Base-by-base conservation (phyloP, 2,329 filamentous ascomycete genomes). In the Coniochaeta hoffmannii region DNA sequence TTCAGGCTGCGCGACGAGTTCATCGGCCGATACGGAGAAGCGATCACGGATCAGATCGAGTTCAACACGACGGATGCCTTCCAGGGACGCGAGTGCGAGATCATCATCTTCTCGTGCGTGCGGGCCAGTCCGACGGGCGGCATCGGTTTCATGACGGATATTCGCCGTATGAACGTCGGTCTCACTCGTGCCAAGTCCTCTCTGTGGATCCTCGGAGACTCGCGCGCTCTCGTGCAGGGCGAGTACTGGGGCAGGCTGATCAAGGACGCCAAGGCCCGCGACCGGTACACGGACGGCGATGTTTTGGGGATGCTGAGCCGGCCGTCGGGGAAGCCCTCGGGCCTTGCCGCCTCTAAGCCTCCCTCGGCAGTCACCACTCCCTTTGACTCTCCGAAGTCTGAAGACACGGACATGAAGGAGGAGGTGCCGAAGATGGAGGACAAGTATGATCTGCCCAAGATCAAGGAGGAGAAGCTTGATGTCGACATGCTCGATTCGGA, bases 61-160 rank as follows among this genome's bases (percentile, higher is more conserved):
- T 99, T 99, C 80, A 99, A 99, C 70, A 99, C 94, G 0, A 99
- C 94, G 0, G 94, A 99, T 73, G 95, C 94, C 17, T 99, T 97
- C 70, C 94, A 99, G 70, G 94, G 94, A 59, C 86, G 95, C 62
- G 94, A 99, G 71, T 94, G 91, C 65, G 94, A 99, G 67, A 87
- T 99, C 60, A 97, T 99, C 70, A 97, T 99, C 60, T 99, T 99
- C 75, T 97, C 94, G 38, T 99, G 95, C 70, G 94, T 99, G 58
- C 87, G 94, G 74, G 93, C 94, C 22, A 93, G 88, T 30, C 83
- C 89, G n/a, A 89, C 87, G 8, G 88, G 89, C n/a, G 91, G 93
- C 65, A 96, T 99, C 66, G 94, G 94, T 79, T 99, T 99, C 83
- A 87, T 99, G 81, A 89, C 90, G 55, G 94, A 99, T 69, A 96